phyloP scores from a whole-genome alignment of 1,284 basidiomycete species.

The Amylostereum chailletii region DNA sequence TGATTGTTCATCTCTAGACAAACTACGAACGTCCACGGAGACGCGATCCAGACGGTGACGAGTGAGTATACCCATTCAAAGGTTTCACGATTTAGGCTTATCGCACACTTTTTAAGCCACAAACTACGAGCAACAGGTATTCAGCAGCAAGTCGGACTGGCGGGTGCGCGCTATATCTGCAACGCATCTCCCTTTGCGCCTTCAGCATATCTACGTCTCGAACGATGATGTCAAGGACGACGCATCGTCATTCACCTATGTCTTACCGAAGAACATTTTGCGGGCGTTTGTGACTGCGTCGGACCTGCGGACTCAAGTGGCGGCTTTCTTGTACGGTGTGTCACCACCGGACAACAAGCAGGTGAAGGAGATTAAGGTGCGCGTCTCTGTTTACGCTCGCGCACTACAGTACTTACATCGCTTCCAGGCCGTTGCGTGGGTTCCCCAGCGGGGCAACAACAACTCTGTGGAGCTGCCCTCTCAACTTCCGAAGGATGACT shows the following conservation, averaged over 20 bases:
- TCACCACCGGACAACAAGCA: slow-evolving; percentile 96
- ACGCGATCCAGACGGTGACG: slow-evolving; percentile 92
- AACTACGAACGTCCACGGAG: slow-evolving; percentile 97
- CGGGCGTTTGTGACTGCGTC: slow-evolving; percentile 91
- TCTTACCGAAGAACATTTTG: slow-evolving; percentile 96
- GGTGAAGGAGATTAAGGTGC: slow-evolving; percentile 94
- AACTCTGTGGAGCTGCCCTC: slow-evolving; percentile 85
- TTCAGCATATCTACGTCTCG: slow-evolving; percentile 98
- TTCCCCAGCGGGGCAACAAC: slow-evolving; percentile 95
- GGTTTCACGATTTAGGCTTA: slow-evolving; percentile 7
- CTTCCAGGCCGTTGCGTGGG: slow-evolving; percentile 76
- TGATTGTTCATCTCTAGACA: slow-evolving; percentile 37
- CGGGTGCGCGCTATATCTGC: slow-evolving; percentile 94
- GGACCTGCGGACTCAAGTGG: slow-evolving; percentile 94
- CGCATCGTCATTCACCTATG: slow-evolving; percentile 88
- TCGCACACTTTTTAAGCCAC: slow-evolving; percentile 48
- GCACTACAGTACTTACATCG: slow-evolving; percentile 4
- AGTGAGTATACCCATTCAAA: slow-evolving; percentile 39
- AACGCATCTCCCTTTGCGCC: slow-evolving; percentile 90
- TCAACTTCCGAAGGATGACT: slow-evolving; percentile 87
- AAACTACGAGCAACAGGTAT: slow-evolving; percentile 96
- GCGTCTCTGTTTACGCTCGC: slow-evolving; percentile 5
- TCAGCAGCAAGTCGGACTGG: slow-evolving; percentile 99
- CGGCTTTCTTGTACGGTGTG: slow-evolving; percentile 87
- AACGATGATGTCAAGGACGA: slow-evolving; percentile 99